These are phyloP conservation scores for Cyberlindnera veronae DNA, from an alignment of 805 yeast genomes.

Conservation along the genomic window DNA sequence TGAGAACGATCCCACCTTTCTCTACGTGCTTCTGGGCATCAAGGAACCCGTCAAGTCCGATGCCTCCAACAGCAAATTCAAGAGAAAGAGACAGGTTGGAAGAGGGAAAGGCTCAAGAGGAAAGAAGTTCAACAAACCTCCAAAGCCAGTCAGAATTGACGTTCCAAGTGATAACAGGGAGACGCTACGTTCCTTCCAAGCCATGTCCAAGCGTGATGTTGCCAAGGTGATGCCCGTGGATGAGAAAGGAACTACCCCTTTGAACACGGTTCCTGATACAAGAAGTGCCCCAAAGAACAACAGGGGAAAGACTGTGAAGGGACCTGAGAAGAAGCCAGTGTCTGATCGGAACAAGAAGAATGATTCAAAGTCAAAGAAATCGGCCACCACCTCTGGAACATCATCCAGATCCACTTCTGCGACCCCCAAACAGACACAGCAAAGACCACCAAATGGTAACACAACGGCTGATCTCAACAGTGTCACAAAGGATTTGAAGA, in stretches of 20 bases:
- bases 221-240: slow-evolving; percentile 21
- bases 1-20: slow-evolving; percentile 45
- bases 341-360: not conserved
- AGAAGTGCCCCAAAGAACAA: not conserved
- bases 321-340: not conserved
- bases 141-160: slow-evolving; percentile 31
- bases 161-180: slow-evolving; percentile 38
- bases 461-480: too few relatives aligned
- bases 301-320: not conserved
- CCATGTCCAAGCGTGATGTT: slow-evolving; percentile 27
- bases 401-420: not conserved
- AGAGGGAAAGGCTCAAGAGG: slow-evolving; percentile 21
- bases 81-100: slow-evolving; percentile 34
- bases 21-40: slow-evolving; percentile 45
- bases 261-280: not conserved
- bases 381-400: not conserved
- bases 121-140: slow-evolving; percentile 7
- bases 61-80: slow-evolving; percentile 8
- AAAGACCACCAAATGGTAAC: too few relatives aligned
- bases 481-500: too few relatives aligned
- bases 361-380: not conserved
- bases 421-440: not conserved
- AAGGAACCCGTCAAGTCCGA: slow-evolving; percentile 32
- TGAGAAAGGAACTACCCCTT: slow-evolving; percentile 11
- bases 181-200: slow-evolving; percentile 37